Evolutionary conservation across 805 yeast species (phyloP).

Genomic region (Candida nitratophila): DNA sequence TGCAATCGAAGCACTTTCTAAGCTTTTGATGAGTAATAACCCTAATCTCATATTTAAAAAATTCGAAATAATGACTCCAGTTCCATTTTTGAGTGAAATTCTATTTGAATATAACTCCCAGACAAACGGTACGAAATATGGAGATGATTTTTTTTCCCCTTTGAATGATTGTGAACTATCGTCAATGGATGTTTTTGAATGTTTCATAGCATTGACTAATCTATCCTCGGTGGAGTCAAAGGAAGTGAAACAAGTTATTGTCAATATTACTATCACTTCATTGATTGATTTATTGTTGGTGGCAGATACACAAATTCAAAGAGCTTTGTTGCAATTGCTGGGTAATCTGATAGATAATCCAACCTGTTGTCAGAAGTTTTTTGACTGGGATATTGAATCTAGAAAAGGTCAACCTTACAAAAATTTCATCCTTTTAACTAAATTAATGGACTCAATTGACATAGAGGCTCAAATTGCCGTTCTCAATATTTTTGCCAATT

Average conservation of each 20-base stretch:
- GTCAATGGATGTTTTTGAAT: slow-evolving; percentile 35
- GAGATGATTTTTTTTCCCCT: slow-evolving; percentile 10
- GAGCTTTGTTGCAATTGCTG: slow-evolving; percentile 41
- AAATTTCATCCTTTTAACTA: slow-evolving; percentile 35
- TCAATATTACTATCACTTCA: slow-evolving; percentile 28
- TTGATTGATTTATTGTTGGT: slow-evolving; percentile 29
- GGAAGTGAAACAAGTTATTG: slow-evolving; percentile 27
- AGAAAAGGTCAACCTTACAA: slow-evolving; percentile 22
- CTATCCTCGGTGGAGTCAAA: slow-evolving; percentile 32
- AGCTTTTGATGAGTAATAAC: slow-evolving; percentile 35
- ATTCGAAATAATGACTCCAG: slow-evolving; percentile 31
- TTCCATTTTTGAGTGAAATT: slow-evolving; percentile 43
- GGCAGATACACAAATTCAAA: slow-evolving; percentile 34
- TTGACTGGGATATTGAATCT: slow-evolving; percentile 36
- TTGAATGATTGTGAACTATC: slow-evolving; percentile 18
- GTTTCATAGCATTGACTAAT: slow-evolving; percentile 44
- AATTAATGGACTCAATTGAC: slow-evolving; percentile 32
- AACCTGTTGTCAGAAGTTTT: slow-evolving; percentile 44
- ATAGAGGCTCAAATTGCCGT: slow-evolving; percentile 29
- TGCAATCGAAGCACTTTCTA: slow-evolving; percentile 38
- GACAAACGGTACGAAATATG: slow-evolving; percentile 10
- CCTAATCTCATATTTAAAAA: slow-evolving; percentile 34
- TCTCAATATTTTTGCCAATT: slow-evolving; percentile 25
- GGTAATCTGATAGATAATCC: slow-evolving; percentile 36
- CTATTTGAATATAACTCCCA: slow-evolving; percentile 31